Evolutionary conservation across 2,329 filamentous ascomycete genomes (phyloP).

Genomic region (Xylaria sp.): DNA sequence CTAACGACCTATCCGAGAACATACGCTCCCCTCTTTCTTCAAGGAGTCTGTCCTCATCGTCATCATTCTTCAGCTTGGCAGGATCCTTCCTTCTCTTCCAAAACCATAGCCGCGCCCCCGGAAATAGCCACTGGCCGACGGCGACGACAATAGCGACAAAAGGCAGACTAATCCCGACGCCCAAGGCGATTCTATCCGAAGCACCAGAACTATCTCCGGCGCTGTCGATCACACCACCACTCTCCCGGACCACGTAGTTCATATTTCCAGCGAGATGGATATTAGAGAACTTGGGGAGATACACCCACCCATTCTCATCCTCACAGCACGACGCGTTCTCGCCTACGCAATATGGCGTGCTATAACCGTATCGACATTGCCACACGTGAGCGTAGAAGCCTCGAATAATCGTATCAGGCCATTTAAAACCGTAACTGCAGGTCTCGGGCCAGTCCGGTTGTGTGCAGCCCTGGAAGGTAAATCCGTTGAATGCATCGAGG

Average conservation of each 20-base stretch:
- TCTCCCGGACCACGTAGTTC: background rate
- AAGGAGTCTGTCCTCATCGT: background rate
- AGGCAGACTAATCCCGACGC: background rate
- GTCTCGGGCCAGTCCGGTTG: background rate
- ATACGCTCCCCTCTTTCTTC: background rate
- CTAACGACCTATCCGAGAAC: background rate
- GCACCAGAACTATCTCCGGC: too few species aligned
- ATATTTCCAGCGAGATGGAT: background rate
- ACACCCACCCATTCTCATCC: constrained; percentile 1
- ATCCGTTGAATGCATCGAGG: background rate
- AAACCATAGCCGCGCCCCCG: background rate
- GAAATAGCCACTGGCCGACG: background rate
- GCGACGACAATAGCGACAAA: constrained; percentile 3
- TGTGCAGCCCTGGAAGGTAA: background rate
- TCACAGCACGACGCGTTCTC: constrained; percentile 1
- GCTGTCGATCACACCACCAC: background rate
- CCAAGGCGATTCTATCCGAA: constrained; percentile 3
- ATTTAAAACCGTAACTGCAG: background rate
- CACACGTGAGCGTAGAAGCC: background rate
- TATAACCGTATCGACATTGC: constrained; percentile 1
- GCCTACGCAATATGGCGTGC: constrained; percentile 1
- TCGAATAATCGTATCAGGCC: background rate
- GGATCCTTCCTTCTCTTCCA: background rate
- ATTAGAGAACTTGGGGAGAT: constrained; percentile 4
- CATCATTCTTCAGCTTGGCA: background rate